A percentile compares a stretch with the other conserved stretches of the same genome.
Evolutionary conservation across 2,329 filamentous ascomycete species (phyloP).

Genomic region (Lasiodiplodia theobromae): DNA sequence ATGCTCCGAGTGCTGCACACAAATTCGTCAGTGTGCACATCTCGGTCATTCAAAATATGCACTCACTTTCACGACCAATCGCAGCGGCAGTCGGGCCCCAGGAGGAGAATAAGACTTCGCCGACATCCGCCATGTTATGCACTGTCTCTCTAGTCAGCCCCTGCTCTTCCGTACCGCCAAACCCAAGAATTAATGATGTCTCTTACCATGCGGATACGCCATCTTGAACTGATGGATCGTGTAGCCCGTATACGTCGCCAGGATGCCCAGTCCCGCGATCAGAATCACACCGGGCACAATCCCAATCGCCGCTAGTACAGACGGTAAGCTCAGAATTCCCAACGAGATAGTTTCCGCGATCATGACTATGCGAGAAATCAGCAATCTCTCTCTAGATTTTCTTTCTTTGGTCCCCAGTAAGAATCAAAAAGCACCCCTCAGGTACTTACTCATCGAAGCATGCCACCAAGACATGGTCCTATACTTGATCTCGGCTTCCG

Average conservation of each 20-base stretch:
- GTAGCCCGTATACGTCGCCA: conserved; percentile 45
- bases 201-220: conserved; percentile 27
- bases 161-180: conserved; percentile 61
- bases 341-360: conserved; percentile 65
- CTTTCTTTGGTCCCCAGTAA: background rate
- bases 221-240: conserved; percentile 32
- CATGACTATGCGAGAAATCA: conserved; percentile 54
- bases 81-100: conserved; percentile 27
- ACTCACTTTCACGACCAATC: conserved; percentile 25
- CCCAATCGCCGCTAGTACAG: conserved; percentile 30
- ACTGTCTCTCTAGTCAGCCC: conserved; percentile 50
- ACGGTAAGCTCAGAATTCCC: conserved; percentile 44
- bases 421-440: conserved; percentile 31
- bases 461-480: conserved; percentile 56
- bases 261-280: conserved; percentile 29
- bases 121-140: conserved; percentile 31
- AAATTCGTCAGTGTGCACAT: background rate
- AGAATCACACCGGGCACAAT: conserved; percentile 31
- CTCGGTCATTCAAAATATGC: too few species aligned
- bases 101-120: conserved; percentile 28
- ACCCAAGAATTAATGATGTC: conserved; percentile 41
- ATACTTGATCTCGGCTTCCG: conserved; percentile 56
- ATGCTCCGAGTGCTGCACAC: conserved; percentile 16
- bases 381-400: background rate
- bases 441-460: conserved; percentile 31